Percentiles rank a stretch among this genome's conserved stretches.
These are phyloP conservation scores for Stentor roeselii DNA, from an alignment of 73 alveolate genomes.

Conservation along the genomic window DNA sequence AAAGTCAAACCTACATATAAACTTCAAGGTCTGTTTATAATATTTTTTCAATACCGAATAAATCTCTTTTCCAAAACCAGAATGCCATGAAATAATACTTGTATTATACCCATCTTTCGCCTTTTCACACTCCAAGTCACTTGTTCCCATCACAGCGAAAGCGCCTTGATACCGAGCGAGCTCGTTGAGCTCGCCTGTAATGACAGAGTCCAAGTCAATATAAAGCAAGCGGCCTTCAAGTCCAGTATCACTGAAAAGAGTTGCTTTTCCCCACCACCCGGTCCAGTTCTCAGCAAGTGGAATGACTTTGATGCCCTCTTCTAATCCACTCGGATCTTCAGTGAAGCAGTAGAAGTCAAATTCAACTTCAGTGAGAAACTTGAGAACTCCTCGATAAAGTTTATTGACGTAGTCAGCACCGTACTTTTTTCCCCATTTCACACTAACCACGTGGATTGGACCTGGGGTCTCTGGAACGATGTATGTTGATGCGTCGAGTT, in stretches of 20 bases:
- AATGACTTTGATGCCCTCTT: slow-evolving; percentile 38
- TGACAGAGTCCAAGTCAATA: slow-evolving; percentile 77
- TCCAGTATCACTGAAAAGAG: slow-evolving; percentile 42
- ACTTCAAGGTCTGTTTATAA: slow-evolving; percentile 42
- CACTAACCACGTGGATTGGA: slow-evolving; percentile 48
- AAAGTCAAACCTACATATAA: slow-evolving; percentile 63
- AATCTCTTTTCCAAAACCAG: slow-evolving; percentile 43
- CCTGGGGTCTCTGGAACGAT: slow-evolving; percentile 5
- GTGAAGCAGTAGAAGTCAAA: slow-evolving; percentile 66
- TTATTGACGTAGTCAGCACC: slow-evolving; percentile 71
- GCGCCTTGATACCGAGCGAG: slow-evolving; percentile 38
- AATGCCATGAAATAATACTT: slow-evolving; percentile 55
- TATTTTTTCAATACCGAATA: slow-evolving; percentile 36
- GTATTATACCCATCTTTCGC: slow-evolving; percentile 64
- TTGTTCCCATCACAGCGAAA: slow-evolving; percentile 63
- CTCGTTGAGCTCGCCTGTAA: slow-evolving; percentile 56
- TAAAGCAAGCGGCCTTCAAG: slow-evolving; percentile 44
- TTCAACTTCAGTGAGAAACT: slow-evolving; percentile 32
- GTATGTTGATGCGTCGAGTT: slow-evolving; percentile 18
- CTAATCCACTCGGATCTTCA: slow-evolving; percentile 59
- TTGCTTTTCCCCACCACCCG: slow-evolving; percentile 85
- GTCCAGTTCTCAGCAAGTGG: slow-evolving; percentile 51
- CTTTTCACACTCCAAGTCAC: slow-evolving; percentile 62
- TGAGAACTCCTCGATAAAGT: slow-evolving; percentile 54
- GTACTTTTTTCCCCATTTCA: slow-evolving; percentile 78